These are phyloP conservation scores for Acer yangbiense DNA, from an alignment of 345 rosid species.

Conservation along the genomic window DNA sequence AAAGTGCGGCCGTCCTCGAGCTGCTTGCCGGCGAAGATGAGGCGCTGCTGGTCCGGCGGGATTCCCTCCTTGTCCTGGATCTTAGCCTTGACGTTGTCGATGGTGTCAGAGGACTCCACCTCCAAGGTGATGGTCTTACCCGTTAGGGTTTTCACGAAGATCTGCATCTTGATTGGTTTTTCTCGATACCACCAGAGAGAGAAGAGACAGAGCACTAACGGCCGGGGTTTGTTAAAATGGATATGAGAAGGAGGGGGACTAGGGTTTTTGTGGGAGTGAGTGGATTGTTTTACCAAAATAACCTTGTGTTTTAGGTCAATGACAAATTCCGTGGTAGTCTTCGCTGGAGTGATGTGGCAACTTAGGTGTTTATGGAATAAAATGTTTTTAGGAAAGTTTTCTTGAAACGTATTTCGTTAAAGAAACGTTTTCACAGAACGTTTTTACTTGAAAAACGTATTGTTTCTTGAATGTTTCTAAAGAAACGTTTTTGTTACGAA, in stretches of 20 bases:
- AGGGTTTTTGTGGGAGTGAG: constrained; percentile 1
- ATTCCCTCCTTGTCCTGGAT: constrained; percentile 72
- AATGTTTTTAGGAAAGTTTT: too few species aligned
- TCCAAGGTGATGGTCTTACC: constrained; percentile 76
- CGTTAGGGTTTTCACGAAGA: constrained; percentile 80
- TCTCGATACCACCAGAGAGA: background rate
- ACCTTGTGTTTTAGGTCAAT: background rate
- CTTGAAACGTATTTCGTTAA: too few species aligned
- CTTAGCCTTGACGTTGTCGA: constrained; percentile 73
- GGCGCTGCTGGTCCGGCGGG: constrained; percentile 73
- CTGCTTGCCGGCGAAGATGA: constrained; percentile 73
- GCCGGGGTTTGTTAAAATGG: constrained; percentile 20
- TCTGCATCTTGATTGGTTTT: constrained; percentile 50
- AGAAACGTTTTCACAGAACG: too few species aligned
- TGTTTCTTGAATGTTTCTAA: too few species aligned
- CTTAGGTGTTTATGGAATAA: too few species aligned
- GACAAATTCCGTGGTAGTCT: background rate
- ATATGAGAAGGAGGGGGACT: background rate
- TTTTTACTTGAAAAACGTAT: too few species aligned
- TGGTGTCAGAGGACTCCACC: constrained; percentile 68
- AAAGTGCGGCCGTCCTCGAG: constrained; percentile 63
- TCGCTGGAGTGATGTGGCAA: too few species aligned
- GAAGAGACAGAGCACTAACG: background rate
- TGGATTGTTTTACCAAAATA: background rate
- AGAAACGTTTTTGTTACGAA: too few species aligned